Conservation (phyloP, 805 yeast genomes). For the Tetrapisispora namnaoensis region DNA sequence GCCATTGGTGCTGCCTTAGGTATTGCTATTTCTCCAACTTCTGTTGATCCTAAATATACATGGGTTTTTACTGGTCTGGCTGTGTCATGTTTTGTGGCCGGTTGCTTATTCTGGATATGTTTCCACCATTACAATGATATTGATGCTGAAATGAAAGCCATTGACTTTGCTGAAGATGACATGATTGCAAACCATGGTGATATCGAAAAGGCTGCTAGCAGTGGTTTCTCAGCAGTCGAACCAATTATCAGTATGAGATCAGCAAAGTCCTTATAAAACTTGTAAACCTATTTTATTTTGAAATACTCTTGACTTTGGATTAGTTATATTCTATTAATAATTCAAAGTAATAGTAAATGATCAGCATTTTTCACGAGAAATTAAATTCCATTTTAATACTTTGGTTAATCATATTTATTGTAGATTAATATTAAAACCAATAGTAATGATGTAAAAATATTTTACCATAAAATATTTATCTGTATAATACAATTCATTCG, state of each 20-base stretch:
- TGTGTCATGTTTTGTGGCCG: conserved; percentile 47
- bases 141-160: conserved; percentile 49
- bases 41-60: conserved; percentile 58
- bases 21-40: conserved; percentile 57
- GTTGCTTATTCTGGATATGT: conserved; percentile 49
- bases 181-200: not conserved
- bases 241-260: conserved; percentile 26
- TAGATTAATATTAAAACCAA: not conserved
- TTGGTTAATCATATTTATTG: not conserved
- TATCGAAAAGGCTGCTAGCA: not conserved
- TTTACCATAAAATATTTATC: no score
- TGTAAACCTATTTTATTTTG: not conserved
- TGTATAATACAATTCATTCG: not conserved
- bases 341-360: not conserved
- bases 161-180: conserved; percentile 30
- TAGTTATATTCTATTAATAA: not conserved
- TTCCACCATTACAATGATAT: conserved; percentile 45
- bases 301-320: not conserved
- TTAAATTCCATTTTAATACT: not conserved
- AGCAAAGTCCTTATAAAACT: conserved; percentile 11
- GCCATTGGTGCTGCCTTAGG: conserved; percentile 77
- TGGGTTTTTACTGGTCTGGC: conserved; percentile 63
- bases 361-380: not conserved
- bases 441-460: not conserved
- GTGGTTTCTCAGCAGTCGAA: conserved; percentile 29